Evolutionary conservation across 305 asterid species (phyloP), one percentile per base, ranked within the genome.

Genomic region (Rubia tinctorum): DNA sequence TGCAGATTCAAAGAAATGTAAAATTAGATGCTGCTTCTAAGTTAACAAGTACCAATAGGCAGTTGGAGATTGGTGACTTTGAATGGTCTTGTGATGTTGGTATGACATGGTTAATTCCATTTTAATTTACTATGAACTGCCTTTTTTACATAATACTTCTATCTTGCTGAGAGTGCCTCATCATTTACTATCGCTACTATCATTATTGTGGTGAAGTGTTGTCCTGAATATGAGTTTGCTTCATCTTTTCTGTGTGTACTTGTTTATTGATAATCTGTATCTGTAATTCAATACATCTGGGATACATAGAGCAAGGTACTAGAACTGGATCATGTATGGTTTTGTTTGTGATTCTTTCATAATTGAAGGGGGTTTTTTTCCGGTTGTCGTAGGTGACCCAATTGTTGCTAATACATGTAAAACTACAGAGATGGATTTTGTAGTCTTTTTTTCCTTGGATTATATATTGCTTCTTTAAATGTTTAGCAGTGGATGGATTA

Each of bases 21-120:
- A 98, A 95, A 82, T 81, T 90, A 83, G 98, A 95, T 55, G 97
- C 98, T 66, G 99, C 99, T 66, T 89, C 90, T 81, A 69, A 86
- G 8, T 90, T 87, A 81, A 86, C 90, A 72, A 68, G 85, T 68
- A 83, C 84, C 30, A 77, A 84, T 69, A 90, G 90, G 73, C 66
- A 47, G 75, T 83, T 92, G 72, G 80, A 85, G 49, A 66, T 76
- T 73, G 77, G 78, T 70, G 98, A 88, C 70, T 89, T 95, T 74
- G 99, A 92, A 81, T 88, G 81, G 75, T 89, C 94, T 71, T 91
- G 98, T 92, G 97, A 91, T 69, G 95, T 94, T 77, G 96, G 95
- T 92, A 88, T 59, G 90, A 61, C n/a, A 40, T 66, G 15, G 25
- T 37, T 71, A 55, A 69, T 15, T 39, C 72, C 11, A 27, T 58